A percentile compares a stretch with the other conserved stretches of the same genome.
Conservation (phyloP, 2,329 filamentous ascomycete genomes). For the Rhinocladiella similis region DNA sequence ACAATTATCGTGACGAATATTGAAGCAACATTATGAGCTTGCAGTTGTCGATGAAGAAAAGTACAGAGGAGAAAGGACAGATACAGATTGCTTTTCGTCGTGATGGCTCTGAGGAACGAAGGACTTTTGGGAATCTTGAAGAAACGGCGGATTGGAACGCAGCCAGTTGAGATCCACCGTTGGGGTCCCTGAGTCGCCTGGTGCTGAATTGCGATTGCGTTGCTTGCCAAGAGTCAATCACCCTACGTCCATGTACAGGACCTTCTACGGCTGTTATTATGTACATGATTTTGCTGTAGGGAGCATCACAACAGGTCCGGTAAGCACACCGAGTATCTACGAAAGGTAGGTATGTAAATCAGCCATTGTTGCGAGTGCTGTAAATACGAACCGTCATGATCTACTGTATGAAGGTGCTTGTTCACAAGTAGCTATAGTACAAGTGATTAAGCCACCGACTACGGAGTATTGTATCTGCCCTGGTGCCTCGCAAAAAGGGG, state of each 20-base stretch:
- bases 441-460: too few relatives aligned
- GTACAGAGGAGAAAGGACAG: slow-evolving; percentile 24
- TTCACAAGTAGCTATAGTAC: too few relatives aligned
- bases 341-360: too few relatives aligned
- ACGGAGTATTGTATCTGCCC: too few relatives aligned
- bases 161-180: neutral
- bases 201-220: neutral
- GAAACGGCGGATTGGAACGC: neutral
- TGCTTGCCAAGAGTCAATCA: slow-evolving; percentile 2
- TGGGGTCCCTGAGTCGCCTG: neutral
- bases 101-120: slow-evolving; percentile 5
- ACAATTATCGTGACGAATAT: slow-evolving; percentile 18
- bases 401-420: too few relatives aligned
- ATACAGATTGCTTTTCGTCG: slow-evolving; percentile 15
- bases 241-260: neutral
- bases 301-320: too few relatives aligned
- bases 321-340: too few relatives aligned
- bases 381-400: too few relatives aligned
- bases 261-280: too few relatives aligned
- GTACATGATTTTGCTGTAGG: too few relatives aligned
- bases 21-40: slow-evolving; percentile 18
- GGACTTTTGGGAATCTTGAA: slow-evolving; percentile 11
- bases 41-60: slow-evolving; percentile 8
- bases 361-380: too few relatives aligned
- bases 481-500: neutral